phyloP scores from a whole-genome alignment of 2,329 filamentous ascomycete species.

The Ceratocystis papillata region DNA sequence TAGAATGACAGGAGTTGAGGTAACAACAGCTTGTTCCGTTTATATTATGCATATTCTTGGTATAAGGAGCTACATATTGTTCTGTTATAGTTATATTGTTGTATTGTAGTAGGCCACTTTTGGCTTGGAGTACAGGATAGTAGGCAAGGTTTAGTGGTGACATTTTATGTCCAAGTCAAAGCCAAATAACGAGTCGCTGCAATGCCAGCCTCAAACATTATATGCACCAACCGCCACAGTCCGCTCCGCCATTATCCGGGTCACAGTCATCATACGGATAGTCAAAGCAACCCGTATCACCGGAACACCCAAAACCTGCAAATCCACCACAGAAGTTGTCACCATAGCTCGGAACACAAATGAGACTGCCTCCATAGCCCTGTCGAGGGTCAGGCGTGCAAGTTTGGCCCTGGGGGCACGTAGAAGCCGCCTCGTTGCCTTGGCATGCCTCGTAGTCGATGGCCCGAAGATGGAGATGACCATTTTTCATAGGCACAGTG shows the following conservation, averaged over 20 bases:
- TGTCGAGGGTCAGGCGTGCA: neutral
- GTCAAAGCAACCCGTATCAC: neutral
- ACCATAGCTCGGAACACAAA: neutral
- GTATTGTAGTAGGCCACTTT: neutral
- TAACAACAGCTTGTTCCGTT: neutral
- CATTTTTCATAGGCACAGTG: neutral
- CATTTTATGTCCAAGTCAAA: too few relatives aligned
- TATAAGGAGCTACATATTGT: too few relatives aligned
- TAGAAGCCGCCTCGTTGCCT: neutral
- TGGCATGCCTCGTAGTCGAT: neutral
- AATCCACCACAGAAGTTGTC: conserved; percentile 2
- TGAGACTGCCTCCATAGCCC: neutral
- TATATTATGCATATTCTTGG: neutral
- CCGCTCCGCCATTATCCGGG: neutral
- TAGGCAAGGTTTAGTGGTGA: too few relatives aligned
- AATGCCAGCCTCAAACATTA: neutral
- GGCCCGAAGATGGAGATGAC: neutral
- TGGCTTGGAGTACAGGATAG: neutral
- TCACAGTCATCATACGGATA: conserved; percentile 14
- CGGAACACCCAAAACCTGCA: neutral
- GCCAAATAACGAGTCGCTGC: too few relatives aligned
- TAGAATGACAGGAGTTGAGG: conserved; percentile 20
- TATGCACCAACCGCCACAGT: conserved; percentile 6
- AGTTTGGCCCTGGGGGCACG: neutral
- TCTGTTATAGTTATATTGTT: neutral